Conservation (phyloP, 2,329 filamentous ascomycete genomes). For the Sporothrix phasma region DNA sequence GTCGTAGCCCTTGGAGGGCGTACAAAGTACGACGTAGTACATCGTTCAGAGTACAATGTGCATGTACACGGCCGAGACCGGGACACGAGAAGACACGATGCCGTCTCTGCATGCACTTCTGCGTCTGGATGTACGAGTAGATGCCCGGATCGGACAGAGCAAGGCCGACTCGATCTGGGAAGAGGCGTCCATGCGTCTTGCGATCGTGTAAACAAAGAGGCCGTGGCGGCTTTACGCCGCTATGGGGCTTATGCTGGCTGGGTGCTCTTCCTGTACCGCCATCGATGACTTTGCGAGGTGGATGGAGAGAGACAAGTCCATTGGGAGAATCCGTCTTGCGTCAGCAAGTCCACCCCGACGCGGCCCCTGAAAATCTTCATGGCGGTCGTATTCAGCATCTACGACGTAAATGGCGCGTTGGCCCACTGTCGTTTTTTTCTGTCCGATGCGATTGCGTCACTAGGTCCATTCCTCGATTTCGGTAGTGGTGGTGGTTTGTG, state of each 20-base stretch:
- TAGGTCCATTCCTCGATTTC: background rate
- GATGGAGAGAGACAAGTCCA: background rate
- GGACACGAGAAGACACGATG: background rate
- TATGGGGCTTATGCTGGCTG: background rate
- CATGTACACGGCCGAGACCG: background rate
- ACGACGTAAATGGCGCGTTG: background rate
- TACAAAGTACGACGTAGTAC: too few relatives aligned
- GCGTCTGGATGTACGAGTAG: background rate
- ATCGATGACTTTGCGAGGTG: background rate
- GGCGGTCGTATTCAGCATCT: background rate
- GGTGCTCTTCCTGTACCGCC: background rate
- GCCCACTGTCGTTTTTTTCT: background rate
- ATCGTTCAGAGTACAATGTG: too few relatives aligned
- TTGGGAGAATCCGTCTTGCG: background rate
- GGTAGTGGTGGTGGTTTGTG: background rate
- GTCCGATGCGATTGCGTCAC: background rate
- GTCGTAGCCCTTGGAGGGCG: too few relatives aligned
- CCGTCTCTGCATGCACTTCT: background rate
- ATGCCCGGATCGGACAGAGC: background rate
- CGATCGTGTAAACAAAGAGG: background rate
- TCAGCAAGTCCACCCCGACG: background rate
- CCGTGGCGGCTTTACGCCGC: background rate
- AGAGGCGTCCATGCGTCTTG: background rate
- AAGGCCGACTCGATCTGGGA: background rate
- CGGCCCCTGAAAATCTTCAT: background rate